phyloP scores from a whole-genome alignment of 2,329 filamentous ascomycete species.

The Nemania bipapillata region DNA sequence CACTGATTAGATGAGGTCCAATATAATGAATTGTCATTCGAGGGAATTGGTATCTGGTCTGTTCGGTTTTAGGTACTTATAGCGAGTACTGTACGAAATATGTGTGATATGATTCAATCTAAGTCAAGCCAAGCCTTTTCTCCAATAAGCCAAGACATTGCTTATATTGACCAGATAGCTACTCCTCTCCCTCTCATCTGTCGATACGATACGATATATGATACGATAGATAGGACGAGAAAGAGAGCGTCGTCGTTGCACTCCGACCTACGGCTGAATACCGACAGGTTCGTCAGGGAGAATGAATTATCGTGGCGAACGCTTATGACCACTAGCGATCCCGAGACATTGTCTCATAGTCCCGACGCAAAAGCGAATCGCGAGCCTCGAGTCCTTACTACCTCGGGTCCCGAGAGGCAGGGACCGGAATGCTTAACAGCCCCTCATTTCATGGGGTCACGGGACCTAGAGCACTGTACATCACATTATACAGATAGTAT shows the following conservation, averaged over 20 bases:
- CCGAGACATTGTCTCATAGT: constrained; percentile 5
- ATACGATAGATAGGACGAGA: too few species aligned
- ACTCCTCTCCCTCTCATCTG: constrained; percentile 1
- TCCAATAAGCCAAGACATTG: constrained; percentile 29
- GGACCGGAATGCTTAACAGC: background rate
- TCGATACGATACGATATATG: constrained; percentile 10
- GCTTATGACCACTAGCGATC: background rate
- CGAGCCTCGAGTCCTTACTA: background rate
- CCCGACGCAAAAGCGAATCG: constrained; percentile 18
- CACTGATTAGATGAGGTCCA: background rate
- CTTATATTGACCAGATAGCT: constrained; percentile 2
- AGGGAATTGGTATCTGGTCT: background rate
- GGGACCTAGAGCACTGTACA: background rate
- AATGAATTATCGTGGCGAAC: background rate
- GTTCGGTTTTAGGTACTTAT: background rate
- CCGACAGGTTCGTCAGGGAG: background rate
- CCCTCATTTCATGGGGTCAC: constrained; percentile 17
- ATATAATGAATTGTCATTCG: background rate
- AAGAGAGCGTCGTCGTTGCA: background rate
- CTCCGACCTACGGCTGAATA: constrained; percentile 7
- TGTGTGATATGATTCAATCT: constrained; percentile 5
- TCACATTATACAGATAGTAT: background rate
- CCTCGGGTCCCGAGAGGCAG: constrained; percentile 5
- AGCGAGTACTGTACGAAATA: background rate
- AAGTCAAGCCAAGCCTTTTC: constrained; percentile 22